A percentile compares a stretch with the other conserved stretches of the same genome.
phyloP scores from a whole-genome alignment of 139 green algal genomes.

The Ulvella scutata region DNA sequence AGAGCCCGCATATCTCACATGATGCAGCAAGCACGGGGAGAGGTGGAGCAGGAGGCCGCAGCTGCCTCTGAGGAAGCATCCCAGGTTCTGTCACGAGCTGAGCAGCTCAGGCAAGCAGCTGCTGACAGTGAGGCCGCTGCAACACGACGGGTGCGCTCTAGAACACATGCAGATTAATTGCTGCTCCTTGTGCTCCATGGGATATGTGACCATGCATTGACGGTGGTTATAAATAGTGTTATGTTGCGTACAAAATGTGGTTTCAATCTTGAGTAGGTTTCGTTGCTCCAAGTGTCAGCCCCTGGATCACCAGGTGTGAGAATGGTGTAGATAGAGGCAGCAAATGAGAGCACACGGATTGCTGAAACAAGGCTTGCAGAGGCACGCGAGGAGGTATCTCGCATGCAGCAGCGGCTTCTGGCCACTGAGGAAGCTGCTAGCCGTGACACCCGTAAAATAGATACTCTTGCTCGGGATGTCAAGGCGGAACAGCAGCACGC shows the following conservation, averaged over 20 bases:
- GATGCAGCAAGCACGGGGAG: neutral
- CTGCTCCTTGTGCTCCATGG: too few species aligned
- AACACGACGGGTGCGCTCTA: neutral
- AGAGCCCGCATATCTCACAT: neutral
- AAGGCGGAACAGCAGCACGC: neutral
- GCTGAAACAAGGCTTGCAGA: neutral
- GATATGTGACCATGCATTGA: too few species aligned
- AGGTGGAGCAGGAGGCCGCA: neutral
- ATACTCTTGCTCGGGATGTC: neutral
- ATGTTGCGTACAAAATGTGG: too few species aligned
- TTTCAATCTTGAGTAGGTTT: too few species aligned
- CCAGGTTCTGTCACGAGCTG: neutral
- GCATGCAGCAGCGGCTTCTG: conserved; percentile 2
- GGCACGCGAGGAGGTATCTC: neutral
- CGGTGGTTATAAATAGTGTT: too few species aligned
- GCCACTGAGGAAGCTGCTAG: neutral
- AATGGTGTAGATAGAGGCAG: neutral
- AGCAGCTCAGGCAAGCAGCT: neutral
- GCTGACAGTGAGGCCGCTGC: neutral
- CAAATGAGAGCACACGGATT: neutral
- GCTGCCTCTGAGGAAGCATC: neutral
- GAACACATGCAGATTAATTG: too few species aligned
- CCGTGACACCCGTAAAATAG: neutral
- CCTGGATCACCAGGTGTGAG: too few species aligned
- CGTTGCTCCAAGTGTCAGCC: too few species aligned